These are phyloP conservation scores for Mucor velutinosus DNA, from an alignment of 371 early-diverging fungal species.

Conservation along the genomic window DNA sequence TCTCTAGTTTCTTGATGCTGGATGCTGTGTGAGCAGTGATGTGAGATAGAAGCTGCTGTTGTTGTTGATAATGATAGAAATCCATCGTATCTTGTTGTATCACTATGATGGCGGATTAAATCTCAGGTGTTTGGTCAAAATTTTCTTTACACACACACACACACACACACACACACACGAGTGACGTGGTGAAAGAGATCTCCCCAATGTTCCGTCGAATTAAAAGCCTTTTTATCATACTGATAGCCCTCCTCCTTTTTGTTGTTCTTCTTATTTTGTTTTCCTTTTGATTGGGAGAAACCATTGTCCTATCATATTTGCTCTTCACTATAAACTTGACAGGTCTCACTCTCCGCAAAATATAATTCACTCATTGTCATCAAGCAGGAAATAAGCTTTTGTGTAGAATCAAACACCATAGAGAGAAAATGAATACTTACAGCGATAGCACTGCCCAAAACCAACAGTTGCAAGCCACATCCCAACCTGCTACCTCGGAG, in stretches of 20 bases:
- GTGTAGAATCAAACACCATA: not conserved
- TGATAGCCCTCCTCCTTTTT: conserved; percentile 5
- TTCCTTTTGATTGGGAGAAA: conserved; percentile 30
- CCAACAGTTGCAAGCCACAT: conserved; percentile 16
- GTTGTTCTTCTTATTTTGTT: conserved; percentile 14
- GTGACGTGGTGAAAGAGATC: not conserved
- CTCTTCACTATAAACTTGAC: conserved; percentile 22
- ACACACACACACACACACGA: not conserved
- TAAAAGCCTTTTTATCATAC: conserved; percentile 1
- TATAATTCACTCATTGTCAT: not conserved
- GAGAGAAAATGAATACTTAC: conserved; percentile 10
- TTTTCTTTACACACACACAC: not conserved
- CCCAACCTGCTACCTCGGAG: conserved; percentile 14
- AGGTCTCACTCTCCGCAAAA: conserved; percentile 23
- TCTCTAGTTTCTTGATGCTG: not conserved
- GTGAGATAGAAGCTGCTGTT: not conserved
- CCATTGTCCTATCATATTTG: conserved; percentile 28
- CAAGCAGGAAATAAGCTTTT: conserved; percentile 3
- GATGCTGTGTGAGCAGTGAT: not conserved
- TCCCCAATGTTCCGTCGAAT: not conserved
- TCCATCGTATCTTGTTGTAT: not conserved
- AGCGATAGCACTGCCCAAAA: conserved; percentile 9
- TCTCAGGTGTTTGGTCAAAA: not conserved
- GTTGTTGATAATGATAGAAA: not conserved
- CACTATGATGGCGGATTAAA: not conserved